These are phyloP conservation scores for Physcia stellaris DNA, from an alignment of 495 filamentous ascomycete genomes.

Conservation along the genomic window DNA sequence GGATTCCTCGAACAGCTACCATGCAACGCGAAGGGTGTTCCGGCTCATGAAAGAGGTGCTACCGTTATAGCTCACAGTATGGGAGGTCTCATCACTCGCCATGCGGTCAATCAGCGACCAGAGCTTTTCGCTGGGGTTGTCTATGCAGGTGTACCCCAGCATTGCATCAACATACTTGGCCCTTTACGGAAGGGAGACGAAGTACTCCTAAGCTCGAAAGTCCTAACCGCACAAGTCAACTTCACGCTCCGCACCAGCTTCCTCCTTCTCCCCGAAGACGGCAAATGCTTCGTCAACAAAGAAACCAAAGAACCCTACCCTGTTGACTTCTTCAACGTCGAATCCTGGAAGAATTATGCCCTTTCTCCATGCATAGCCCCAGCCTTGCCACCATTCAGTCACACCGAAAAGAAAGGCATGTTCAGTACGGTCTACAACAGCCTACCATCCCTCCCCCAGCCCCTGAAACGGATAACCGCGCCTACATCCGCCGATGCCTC, in stretches of 20 bases:
- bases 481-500: slow-evolving; percentile 1
- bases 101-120: slow-evolving; percentile 77
- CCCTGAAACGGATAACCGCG: background rate
- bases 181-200: slow-evolving; percentile 84
- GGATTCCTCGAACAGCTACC: slow-evolving; percentile 60
- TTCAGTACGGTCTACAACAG: slow-evolving; percentile 31
- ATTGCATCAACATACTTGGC: slow-evolving; percentile 83
- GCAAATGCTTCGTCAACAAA: slow-evolving; percentile 78
- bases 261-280: slow-evolving; percentile 74
- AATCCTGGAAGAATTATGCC: slow-evolving; percentile 68
- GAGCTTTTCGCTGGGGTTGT: slow-evolving; percentile 79
- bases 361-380: slow-evolving; percentile 64
- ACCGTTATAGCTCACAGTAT: slow-evolving; percentile 80
- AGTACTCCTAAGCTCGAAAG: slow-evolving; percentile 76
- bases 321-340: slow-evolving; percentile 70
- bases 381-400: slow-evolving; percentile 32
- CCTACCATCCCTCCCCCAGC: slow-evolving; percentile 11
- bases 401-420: slow-evolving; percentile 20
- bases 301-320: slow-evolving; percentile 66
- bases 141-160: slow-evolving; percentile 73
- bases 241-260: slow-evolving; percentile 84
- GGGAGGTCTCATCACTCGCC: slow-evolving; percentile 77
- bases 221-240: slow-evolving; percentile 87
- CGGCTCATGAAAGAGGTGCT: slow-evolving; percentile 47
- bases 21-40: slow-evolving; percentile 46